Evolutionary conservation across 2,329 filamentous ascomycete genomes (phyloP), one percentile per base, ranked within the genome.

Genomic region (Thelonectria blattea): DNA sequence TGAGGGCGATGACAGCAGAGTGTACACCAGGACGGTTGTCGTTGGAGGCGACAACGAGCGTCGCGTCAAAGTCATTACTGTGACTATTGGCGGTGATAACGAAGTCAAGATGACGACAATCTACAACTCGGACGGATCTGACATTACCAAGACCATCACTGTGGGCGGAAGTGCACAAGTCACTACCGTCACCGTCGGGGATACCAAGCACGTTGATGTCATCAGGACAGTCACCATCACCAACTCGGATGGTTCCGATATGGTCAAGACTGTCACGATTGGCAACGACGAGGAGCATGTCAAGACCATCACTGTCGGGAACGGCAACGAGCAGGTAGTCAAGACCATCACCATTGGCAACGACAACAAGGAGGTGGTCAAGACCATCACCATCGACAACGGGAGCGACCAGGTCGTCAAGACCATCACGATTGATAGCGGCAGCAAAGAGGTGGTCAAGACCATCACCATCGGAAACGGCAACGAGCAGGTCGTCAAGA

Each of bases 261-360:
- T 15, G 34, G 34, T 41, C 18, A 56, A 59, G 20, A 68, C 65
- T 5, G 48, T 66, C 51, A 68, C 65, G 15, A 58, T 67, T 10
- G 45, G 64, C 17, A 10, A 17, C 32, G 22, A 62, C 14, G 57
- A 34, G 24, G 46, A 17, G 8, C 22, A 34, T 2, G 24, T n/a
- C 46, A 49, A 49, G 46, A 49, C 46, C 14, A 9, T 55, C 32
- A 18, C 37, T 22, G 9, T 48, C 10, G 43, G 22, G 5, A 41
- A 43, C 41, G 9, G 10, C 15, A 17, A 17, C 41, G 17, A 43
- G 27, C 5, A 30, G 2, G 27, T 30, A 12, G 10, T 9, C n/a
- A 17, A 18, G 41, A 43, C n/a, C 17, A 17, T 43, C 10, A 20
- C n/a, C 18, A 7, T 43, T 20, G 17, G 17, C 10, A 43, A 17